phyloP scores from a whole-genome alignment of 345 rosid species.

The Eucalyptus cloeziana region DNA sequence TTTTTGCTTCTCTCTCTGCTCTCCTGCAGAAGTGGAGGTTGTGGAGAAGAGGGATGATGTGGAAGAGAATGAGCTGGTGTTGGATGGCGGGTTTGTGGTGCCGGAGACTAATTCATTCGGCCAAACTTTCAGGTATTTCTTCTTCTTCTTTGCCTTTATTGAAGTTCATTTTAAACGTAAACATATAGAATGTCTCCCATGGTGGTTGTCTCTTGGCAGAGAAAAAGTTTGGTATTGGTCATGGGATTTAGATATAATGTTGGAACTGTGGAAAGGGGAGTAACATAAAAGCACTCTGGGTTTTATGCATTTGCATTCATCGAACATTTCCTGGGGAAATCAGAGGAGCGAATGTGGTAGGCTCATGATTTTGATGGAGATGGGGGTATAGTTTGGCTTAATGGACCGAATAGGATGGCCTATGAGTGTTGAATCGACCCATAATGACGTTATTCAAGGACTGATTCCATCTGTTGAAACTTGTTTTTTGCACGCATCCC shows the following conservation, averaged over 20 bases:
- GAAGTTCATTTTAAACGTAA: not conserved
- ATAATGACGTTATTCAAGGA: not conserved
- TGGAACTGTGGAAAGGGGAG: not conserved
- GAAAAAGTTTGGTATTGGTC: not conserved
- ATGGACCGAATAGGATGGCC: not conserved
- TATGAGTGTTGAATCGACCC: not conserved
- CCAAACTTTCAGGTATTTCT: conserved; percentile 58
- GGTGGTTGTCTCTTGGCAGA: not conserved
- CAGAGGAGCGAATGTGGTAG: not conserved
- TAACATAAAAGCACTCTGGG: not conserved
- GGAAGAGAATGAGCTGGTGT: conserved; percentile 22
- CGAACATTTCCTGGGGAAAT: not conserved
- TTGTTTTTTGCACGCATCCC: not conserved
- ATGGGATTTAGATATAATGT: not conserved
- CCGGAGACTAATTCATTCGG: conserved; percentile 73
- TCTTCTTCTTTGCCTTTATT: not conserved
- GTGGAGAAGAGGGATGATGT: not conserved
- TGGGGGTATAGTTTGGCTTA: not conserved
- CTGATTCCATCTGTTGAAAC: not conserved
- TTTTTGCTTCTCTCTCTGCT: no score
- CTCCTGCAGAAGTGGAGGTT: not conserved
- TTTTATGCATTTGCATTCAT: not conserved
- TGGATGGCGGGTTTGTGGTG: conserved; percentile 48
- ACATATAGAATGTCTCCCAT: not conserved
- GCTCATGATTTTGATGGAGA: not conserved